Evolutionary conservation across 192 early-diverging fungal genomes (phyloP).

Genomic region (Dimargaris verticillata): DNA sequence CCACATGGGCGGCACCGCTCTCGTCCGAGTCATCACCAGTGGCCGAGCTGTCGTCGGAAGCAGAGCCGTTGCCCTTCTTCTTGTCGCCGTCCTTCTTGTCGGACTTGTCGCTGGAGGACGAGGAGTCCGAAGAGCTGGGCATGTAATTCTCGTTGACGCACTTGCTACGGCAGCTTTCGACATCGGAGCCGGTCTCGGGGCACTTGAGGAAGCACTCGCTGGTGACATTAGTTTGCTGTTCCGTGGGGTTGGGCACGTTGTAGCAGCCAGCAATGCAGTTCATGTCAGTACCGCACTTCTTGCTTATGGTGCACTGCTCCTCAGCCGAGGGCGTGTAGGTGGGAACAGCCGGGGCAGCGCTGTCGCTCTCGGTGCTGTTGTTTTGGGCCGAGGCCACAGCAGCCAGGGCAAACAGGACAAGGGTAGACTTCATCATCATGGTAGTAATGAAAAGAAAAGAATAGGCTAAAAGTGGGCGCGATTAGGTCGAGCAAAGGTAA

Average conservation of each 20-base stretch:
- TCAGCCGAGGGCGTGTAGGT: slow-evolving; percentile 4
- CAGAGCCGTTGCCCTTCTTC: background rate
- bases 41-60: background rate
- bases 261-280: slow-evolving; percentile 5
- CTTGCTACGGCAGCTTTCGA: background rate
- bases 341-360: background rate
- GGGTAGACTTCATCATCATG: background rate
- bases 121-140: background rate
- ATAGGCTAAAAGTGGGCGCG: background rate
- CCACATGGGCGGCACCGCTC: background rate
- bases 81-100: background rate
- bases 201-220: slow-evolving; percentile 8
- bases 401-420: background rate
- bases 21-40: background rate
- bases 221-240: background rate
- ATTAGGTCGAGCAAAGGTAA: too few species aligned
- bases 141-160: slow-evolving; percentile 9
- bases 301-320: slow-evolving; percentile 2
- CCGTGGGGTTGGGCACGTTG: slow-evolving; percentile 8
- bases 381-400: slow-evolving; percentile 3
- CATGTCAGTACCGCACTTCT: slow-evolving; percentile 7
- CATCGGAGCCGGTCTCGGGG: slow-evolving; percentile 4
- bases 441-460: background rate
- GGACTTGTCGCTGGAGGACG: background rate
- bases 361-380: background rate